These are phyloP conservation scores for Fimicolochytrium jonesii DNA, from an alignment of 192 early-diverging fungal genomes.

Conservation along the genomic window DNA sequence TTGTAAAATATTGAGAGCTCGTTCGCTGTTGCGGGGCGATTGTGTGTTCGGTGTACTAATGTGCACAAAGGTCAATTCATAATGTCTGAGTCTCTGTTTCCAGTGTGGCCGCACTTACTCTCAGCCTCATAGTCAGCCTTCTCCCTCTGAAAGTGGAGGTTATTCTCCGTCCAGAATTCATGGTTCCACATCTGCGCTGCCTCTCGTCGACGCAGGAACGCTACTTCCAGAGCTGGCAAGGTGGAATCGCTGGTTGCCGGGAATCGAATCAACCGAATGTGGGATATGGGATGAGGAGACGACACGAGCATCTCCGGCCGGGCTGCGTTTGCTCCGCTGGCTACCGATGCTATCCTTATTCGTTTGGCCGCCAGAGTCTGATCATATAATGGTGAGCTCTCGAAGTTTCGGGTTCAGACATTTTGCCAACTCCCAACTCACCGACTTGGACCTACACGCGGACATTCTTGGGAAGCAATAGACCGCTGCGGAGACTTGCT, in stretches of 20 bases:
- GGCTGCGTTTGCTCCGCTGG: too few relatives aligned
- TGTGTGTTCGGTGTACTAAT: conserved; percentile 6
- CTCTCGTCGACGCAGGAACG: conserved; percentile 10
- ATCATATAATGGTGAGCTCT: too few relatives aligned
- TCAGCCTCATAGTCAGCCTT: conserved; percentile 28
- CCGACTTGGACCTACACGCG: too few relatives aligned
- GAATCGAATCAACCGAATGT: conserved; percentile 31
- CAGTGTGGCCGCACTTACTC: conserved; percentile 10
- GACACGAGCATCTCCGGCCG: conserved; percentile 23
- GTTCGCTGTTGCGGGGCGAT: conserved; percentile 12
- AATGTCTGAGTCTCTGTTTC: too few relatives aligned
- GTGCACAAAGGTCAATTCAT: too few relatives aligned
- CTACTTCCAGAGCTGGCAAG: not conserved
- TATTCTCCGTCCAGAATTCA: conserved; percentile 36
- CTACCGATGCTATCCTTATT: too few relatives aligned
- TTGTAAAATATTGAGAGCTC: conserved; percentile 36
- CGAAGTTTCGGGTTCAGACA: too few relatives aligned
- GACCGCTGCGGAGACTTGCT: too few relatives aligned
- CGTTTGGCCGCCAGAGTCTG: too few relatives aligned
- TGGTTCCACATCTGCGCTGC: conserved; percentile 32
- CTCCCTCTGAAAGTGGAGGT: conserved; percentile 22
- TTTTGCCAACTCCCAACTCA: too few relatives aligned
- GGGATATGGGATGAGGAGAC: conserved; percentile 34
- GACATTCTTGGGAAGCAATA: too few relatives aligned
- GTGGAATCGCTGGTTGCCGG: not conserved